Conservation (phyloP, 805 yeast genomes). For the Candida morakotiae region DNA sequence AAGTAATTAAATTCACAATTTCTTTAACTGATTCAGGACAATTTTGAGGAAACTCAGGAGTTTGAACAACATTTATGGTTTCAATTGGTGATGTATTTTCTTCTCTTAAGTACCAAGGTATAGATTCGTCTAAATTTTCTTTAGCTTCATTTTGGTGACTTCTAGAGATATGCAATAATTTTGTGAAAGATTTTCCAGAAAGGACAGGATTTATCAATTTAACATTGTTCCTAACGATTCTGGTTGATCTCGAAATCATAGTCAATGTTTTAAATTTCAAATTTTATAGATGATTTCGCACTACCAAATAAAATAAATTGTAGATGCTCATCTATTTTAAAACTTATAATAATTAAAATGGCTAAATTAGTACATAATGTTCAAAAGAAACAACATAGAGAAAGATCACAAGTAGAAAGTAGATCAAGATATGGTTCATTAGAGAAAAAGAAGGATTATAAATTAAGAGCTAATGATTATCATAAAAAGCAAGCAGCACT, state of each 20-base stretch:
- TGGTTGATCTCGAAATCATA: slow-evolving; percentile 1
- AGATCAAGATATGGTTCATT: slow-evolving; percentile 77
- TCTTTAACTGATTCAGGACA: slow-evolving; percentile 51
- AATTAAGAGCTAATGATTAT: slow-evolving; percentile 50
- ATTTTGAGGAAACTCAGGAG: slow-evolving; percentile 58
- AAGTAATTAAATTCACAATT: slow-evolving; percentile 45
- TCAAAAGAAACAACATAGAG: slow-evolving; percentile 94
- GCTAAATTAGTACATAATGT: slow-evolving; percentile 81
- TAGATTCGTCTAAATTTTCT: background rate
- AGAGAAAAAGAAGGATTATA: slow-evolving; percentile 72
- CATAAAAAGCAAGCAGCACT: slow-evolving; percentile 60
- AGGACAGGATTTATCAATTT: no score
- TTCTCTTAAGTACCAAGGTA: slow-evolving; percentile 64
- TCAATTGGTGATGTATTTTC: slow-evolving; percentile 30
- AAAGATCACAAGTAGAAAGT: slow-evolving; percentile 80
- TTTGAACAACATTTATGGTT: slow-evolving; percentile 15
- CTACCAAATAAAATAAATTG: slow-evolving; percentile 1
- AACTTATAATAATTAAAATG: slow-evolving; percentile 40
- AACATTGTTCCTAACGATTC: no score
- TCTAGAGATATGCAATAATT: no score
- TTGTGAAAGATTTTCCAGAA: no score
- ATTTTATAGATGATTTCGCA: background rate
- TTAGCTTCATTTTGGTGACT: background rate
- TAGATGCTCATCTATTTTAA: slow-evolving; percentile 8
- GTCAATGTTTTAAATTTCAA: background rate